phyloP scores from a whole-genome alignment of 148 eudicot species.

The Rhododendron ferrugineum region DNA sequence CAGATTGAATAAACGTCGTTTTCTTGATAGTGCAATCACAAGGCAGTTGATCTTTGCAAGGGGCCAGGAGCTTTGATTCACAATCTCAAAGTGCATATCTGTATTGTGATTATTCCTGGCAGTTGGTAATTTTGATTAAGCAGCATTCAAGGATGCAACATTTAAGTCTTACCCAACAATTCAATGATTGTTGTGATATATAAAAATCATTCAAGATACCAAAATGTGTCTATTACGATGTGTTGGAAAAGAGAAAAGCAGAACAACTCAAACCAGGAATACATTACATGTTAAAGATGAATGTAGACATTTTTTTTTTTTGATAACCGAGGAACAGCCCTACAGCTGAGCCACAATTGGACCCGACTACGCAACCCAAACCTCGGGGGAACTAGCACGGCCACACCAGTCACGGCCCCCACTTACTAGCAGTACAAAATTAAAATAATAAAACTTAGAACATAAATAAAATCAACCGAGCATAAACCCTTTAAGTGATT shows the following conservation, averaged over 20 bases:
- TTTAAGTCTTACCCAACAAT: neutral
- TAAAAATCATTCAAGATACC: neutral
- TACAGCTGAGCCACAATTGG: no score
- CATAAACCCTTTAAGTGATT: neutral
- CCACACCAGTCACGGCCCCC: no score
- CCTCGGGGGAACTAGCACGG: no score
- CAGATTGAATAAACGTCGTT: neutral
- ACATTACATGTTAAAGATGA: neutral
- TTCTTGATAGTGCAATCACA: neutral
- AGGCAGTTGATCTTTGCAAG: neutral
- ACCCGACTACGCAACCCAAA: no score
- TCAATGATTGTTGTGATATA: neutral
- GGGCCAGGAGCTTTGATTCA: neutral
- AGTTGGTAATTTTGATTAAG: neutral
- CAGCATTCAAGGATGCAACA: neutral
- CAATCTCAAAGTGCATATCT: neutral
- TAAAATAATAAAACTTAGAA: neutral
- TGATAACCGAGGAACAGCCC: no score
- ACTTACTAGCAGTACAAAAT: neutral
- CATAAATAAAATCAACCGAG: neutral
- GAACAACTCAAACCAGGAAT: neutral
- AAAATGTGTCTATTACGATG: neutral
- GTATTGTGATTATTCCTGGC: neutral
- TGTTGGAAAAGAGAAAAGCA: neutral
- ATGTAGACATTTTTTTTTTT: no score